Conservation (phyloP, 768 basidiomycete genomes). For the Termitomyces eurrhizus region DNA sequence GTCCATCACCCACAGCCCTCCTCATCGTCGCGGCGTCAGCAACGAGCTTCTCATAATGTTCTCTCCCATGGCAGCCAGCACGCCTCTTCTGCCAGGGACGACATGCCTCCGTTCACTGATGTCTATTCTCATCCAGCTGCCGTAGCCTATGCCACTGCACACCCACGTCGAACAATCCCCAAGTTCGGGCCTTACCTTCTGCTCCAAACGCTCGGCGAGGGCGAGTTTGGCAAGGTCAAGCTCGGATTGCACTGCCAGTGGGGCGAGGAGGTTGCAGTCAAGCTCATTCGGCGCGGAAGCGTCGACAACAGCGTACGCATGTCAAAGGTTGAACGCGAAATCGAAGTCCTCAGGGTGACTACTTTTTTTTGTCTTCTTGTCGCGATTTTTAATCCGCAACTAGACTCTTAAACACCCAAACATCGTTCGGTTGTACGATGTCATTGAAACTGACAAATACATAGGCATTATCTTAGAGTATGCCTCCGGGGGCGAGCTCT, state of each 20-base stretch:
- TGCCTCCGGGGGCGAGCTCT: constrained; percentile 96
- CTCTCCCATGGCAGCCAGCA: constrained; percentile 39
- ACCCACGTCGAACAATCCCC: constrained; percentile 82
- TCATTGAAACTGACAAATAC: constrained; percentile 99
- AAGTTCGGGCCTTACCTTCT: constrained; percentile 96
- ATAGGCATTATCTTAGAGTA: constrained; percentile 99
- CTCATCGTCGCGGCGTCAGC: constrained; percentile 42
- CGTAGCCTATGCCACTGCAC: constrained; percentile 75
- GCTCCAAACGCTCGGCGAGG: constrained; percentile 94
- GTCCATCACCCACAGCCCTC: constrained; percentile 47
- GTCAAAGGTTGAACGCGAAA: constrained; percentile 96
- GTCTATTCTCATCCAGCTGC: constrained; percentile 85
- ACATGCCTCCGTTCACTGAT: constrained; percentile 55
- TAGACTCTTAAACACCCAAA: constrained; percentile 96
- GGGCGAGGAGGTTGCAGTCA: constrained; percentile 98
- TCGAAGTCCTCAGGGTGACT: constrained; percentile 91
- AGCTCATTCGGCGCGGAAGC: constrained; percentile 90
- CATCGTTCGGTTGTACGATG: constrained; percentile 96
- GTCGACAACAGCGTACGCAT: constrained; percentile 83
- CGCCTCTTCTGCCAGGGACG: constrained; percentile 33
- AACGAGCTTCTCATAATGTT: constrained; percentile 73
- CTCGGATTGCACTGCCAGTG: constrained; percentile 91
- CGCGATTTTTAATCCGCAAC: constrained; percentile 14
- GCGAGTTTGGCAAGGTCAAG: constrained; percentile 98
- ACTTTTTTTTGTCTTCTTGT: not conserved